A percentile compares a stretch with the other conserved stretches of the same genome.
phyloP scores from a whole-genome alignment of 148 eudicot genomes.

The Rhododendron simsii region DNA sequence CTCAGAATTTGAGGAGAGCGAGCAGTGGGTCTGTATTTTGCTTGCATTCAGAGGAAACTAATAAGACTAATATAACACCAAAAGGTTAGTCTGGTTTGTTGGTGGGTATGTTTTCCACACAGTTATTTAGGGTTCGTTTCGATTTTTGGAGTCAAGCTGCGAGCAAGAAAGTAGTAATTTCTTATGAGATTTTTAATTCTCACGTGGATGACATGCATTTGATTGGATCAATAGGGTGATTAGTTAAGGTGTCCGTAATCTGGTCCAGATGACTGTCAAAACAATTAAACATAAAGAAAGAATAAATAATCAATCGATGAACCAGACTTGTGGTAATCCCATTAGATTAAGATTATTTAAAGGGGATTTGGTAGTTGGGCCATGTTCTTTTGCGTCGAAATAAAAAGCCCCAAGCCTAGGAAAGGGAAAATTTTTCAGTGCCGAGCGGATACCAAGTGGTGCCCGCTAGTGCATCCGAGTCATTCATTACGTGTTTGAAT shows the following conservation, averaged over 20 bases:
- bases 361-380: background rate
- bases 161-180: no score
- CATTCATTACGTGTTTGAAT: rapidly evolving
- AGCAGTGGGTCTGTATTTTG: slow-evolving; percentile 8
- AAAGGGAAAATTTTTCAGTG: no score
- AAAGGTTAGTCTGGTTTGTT: no score
- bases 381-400: background rate
- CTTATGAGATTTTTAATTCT: no score
- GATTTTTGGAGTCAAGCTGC: no score
- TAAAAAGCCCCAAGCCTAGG: background rate
- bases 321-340: background rate
- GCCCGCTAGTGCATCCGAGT: no score
- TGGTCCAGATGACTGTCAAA: background rate
- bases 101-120: no score
- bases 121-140: no score
- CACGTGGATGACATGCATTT: no score
- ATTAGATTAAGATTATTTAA: background rate
- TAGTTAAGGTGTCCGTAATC: no score
- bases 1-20: slow-evolving; percentile 13
- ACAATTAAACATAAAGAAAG: background rate
- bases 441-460: no score
- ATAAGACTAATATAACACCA: background rate
- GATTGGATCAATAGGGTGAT: background rate
- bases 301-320: slow-evolving; percentile 6
- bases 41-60: slow-evolving; percentile 17